phyloP scores from a whole-genome alignment of 2,329 filamentous ascomycete species.

The Fusarium sp. region DNA sequence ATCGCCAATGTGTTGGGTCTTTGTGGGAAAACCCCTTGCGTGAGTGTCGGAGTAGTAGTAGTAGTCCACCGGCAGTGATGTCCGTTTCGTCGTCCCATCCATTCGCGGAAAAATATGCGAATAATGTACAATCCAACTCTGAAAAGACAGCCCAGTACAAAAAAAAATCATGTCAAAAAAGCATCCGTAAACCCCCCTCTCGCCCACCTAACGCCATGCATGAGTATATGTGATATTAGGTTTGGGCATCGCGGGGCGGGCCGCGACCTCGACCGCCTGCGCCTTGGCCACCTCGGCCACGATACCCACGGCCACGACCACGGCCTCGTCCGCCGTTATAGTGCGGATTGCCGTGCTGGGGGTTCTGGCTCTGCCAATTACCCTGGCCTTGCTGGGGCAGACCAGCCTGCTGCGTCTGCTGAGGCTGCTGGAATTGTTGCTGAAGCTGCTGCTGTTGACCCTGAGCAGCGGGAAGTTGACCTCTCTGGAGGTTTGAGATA shows the following conservation, averaged over 20 bases:
- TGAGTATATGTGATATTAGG: constrained; percentile 52
- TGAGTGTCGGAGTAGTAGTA: constrained; percentile 43
- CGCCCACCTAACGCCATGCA: constrained; percentile 50
- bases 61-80: constrained; percentile 53
- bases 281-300: constrained; percentile 57
- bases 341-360: constrained; percentile 56
- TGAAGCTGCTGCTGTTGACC: constrained; percentile 54
- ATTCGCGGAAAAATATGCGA: constrained; percentile 58
- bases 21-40: constrained; percentile 30
- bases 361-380: constrained; percentile 59
- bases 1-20: constrained; percentile 35
- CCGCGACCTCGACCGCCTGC: constrained; percentile 56
- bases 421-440: constrained; percentile 49
- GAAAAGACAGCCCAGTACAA: constrained; percentile 52
- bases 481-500: constrained; percentile 65
- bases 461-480: constrained; percentile 49
- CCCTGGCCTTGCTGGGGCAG: constrained; percentile 54
- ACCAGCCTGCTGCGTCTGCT: constrained; percentile 52
- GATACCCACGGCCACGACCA: constrained; percentile 58
- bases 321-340: constrained; percentile 57
- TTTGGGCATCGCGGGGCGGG: constrained; percentile 55
- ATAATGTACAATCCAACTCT: constrained; percentile 62
- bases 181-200: constrained; percentile 39
- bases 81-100: constrained; percentile 55
- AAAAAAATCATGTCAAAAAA: constrained; percentile 54